These are phyloP conservation scores for Picea abies DNA, from an alignment of 83 land plant genomes.

Conservation along the genomic window DNA sequence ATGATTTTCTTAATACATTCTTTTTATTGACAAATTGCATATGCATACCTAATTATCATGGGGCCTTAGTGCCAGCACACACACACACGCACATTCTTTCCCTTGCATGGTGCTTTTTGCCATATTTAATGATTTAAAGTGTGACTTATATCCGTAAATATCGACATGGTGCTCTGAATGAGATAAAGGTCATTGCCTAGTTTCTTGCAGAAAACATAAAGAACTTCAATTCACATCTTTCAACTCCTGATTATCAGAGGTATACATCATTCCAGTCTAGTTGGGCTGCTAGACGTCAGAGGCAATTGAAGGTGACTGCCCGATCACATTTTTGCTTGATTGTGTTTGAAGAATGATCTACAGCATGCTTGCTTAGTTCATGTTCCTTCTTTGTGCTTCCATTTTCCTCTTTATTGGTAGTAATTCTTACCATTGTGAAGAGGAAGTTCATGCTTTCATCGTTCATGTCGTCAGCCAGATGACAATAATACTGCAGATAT, in stretches of 20 bases:
- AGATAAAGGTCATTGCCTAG: conserved; percentile 9
- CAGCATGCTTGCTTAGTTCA: background rate
- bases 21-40: background rate
- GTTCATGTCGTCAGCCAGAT: conserved; percentile 5
- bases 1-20: background rate
- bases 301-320: conserved; percentile 6
- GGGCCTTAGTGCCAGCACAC: no score
- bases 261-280: background rate
- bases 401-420: background rate
- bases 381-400: background rate
- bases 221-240: background rate
- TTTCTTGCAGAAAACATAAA: background rate
- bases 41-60: background rate
- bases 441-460: background rate
- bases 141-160: background rate
- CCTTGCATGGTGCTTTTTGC: background rate
- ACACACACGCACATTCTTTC: background rate
- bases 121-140: background rate
- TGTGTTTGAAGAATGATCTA: background rate
- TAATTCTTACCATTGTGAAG: background rate
- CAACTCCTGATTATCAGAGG: background rate
- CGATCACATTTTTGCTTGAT: background rate
- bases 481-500: conserved; percentile 1
- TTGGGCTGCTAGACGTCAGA: background rate
- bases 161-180: conserved; percentile 3